phyloP scores from a whole-genome alignment of 179 eudicot genomes.

The Actinidia polygama region DNA sequence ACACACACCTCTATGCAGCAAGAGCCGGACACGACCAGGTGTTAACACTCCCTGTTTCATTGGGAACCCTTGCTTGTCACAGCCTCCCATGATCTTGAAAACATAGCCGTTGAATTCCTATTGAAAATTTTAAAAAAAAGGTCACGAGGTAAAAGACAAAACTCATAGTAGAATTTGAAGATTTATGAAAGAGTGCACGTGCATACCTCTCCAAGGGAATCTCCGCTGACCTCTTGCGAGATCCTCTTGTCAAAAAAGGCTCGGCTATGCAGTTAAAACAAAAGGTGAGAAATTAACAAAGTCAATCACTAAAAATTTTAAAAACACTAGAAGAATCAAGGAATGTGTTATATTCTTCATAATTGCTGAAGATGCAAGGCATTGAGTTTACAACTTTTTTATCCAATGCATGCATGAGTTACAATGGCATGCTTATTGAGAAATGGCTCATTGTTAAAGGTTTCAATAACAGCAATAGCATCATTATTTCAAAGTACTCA shows the following conservation, averaged over 20 bases:
- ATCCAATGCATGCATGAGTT: not conserved
- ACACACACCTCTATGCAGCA: constrained; percentile 18
- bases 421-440: not conserved
- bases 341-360: not conserved
- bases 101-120: constrained; percentile 21
- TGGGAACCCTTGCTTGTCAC: constrained; percentile 25
- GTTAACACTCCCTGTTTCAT: constrained; percentile 24
- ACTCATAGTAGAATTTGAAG: not conserved
- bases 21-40: constrained; percentile 16
- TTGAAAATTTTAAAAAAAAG: not conserved
- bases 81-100: constrained; percentile 25
- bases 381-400: not conserved
- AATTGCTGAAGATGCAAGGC: not conserved
- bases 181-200: not conserved
- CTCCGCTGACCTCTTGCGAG: constrained; percentile 34
- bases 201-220: constrained; percentile 28
- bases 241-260: constrained; percentile 34
- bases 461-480: not conserved
- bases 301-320: not conserved
- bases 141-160: not conserved
- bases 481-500: not conserved
- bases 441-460: not conserved
- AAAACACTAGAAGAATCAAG: not conserved
- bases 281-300: not conserved
- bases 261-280: constrained; percentile 9